Evolutionary conservation across 2,329 filamentous ascomycete species (phyloP).

Genomic region (Raffaelea arxii): DNA sequence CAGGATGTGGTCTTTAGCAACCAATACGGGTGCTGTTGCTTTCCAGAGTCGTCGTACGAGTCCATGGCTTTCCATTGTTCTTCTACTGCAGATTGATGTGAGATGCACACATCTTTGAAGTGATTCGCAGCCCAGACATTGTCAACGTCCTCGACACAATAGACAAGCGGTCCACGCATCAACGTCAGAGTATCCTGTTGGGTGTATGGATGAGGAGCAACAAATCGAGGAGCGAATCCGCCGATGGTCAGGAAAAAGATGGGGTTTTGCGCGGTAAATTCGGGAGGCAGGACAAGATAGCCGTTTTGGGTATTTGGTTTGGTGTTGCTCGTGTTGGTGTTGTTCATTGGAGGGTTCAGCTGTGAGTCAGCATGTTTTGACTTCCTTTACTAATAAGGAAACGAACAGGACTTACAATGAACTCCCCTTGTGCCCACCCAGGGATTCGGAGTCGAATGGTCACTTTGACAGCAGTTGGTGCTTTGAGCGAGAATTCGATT

Average conservation of each 20-base stretch:
- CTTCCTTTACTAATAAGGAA: neutral
- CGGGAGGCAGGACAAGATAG: constrained; percentile 35
- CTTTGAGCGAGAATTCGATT: constrained; percentile 33
- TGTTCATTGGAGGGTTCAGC: neutral
- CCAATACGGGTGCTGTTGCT: constrained; percentile 19
- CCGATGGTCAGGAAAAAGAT: constrained; percentile 33
- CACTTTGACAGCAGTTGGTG: constrained; percentile 19
- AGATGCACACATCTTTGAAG: constrained; percentile 34
- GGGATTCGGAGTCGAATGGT: constrained; percentile 44
- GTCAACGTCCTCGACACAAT: constrained; percentile 51
- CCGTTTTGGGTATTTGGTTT: constrained; percentile 25
- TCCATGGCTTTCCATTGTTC: constrained; percentile 10
- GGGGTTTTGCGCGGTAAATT: constrained; percentile 28
- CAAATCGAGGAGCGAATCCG: constrained; percentile 35
- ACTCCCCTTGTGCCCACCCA: constrained; percentile 32
- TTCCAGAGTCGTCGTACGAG: constrained; percentile 10
- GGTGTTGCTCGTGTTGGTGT: too few relatives aligned
- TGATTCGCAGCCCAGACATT: constrained; percentile 46
- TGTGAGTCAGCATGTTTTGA: neutral
- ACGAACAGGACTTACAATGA: constrained; percentile 20
- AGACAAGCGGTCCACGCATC: constrained; percentile 47
- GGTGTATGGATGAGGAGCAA: constrained; percentile 45
- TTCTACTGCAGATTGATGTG: constrained; percentile 11
- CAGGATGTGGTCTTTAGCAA: constrained; percentile 15
- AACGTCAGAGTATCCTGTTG: constrained; percentile 44